Conservation (phyloP, 441 rosid species). For the Erodium trifolium region DNA sequence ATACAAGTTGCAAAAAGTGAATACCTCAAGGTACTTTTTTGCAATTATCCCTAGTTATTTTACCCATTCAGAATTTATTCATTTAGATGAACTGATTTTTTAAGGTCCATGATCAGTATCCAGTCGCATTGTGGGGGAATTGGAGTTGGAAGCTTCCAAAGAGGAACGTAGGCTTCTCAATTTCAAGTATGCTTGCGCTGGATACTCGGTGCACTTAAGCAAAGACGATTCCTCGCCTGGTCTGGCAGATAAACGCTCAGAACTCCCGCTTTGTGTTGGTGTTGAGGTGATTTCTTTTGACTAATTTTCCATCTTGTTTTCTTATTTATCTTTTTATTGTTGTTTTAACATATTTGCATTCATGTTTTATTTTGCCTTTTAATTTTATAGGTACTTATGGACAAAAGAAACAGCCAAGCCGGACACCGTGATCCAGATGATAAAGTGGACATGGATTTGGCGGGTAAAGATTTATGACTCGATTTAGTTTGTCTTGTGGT, state of each 20-base stretch:
- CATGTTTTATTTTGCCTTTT: background rate
- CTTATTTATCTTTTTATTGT: too few relatives aligned
- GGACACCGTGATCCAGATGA: background rate
- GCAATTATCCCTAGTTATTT: background rate
- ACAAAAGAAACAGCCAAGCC: background rate
- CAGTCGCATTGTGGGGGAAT: slow-evolving; percentile 25
- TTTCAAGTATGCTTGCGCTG: slow-evolving; percentile 37
- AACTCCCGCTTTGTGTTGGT: slow-evolving; percentile 36
- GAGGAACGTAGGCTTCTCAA: slow-evolving; percentile 29
- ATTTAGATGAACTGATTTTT: slow-evolving; percentile 18
- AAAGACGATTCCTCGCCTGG: slow-evolving; percentile 24
- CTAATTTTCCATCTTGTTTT: background rate
- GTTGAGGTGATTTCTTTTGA: slow-evolving; percentile 30
- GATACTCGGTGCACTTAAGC: slow-evolving; percentile 35
- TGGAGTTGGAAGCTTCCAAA: slow-evolving; percentile 32
- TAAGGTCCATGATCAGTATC: slow-evolving; percentile 27
- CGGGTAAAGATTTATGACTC: background rate
- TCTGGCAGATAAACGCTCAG: slow-evolving; percentile 22
- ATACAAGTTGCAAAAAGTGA: too few relatives aligned
- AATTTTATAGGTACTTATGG: background rate
- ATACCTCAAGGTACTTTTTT: too few relatives aligned
- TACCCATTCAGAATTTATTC: slow-evolving; percentile 3
- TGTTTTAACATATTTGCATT: too few relatives aligned
- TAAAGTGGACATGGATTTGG: background rate
- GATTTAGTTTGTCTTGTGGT: background rate